Evolutionary conservation across 805 yeast genomes (phyloP), one percentile per base, ranked within the genome.

Genomic region (Lipomyces sp.): DNA sequence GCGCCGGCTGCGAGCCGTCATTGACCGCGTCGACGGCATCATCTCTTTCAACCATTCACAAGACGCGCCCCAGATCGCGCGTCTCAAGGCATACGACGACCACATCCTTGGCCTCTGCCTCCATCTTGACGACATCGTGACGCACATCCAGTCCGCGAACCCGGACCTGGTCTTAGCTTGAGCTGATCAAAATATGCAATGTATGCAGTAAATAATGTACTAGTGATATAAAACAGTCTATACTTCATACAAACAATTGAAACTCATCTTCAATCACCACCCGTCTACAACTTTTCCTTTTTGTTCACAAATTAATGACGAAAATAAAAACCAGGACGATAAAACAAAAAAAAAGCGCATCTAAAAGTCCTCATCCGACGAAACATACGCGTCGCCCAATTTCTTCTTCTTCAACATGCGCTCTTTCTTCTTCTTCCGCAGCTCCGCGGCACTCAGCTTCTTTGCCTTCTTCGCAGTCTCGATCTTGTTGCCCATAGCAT

Each of bases 371-470:
- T 91, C 98, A 66, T 90, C 96, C 67, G 95, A 93, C 61, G 98
- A 91, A 65, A 89, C 97, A 75, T 93, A 95, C 75, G 93, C 98
- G 73, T 93, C 98, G 82, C 98, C 98, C 73, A 90, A 76, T 76
- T 85, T 95, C 95, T 93, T 93, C 97, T 91, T 93, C 95, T 91
- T 93, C 86, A 86, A 88, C 98, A 93, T 90, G 84, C 99, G 89
- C 81, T 93, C 98, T 95, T 93, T 93, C 97, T 93, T 93, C 96
- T 93, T 93, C 96, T 93, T 93, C 84, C 99, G 88, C 75, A 91
- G 81, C 78, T 93, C 99, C 64, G 98, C 97, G 73, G 98, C 89
- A 65, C 97, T 86, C 72, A 93, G 82, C 86, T 93, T 93, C 76
- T 81, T 80, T 84, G 86, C 90, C 95, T 93, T 93, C 86, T 89